phyloP scores from a whole-genome alignment of 768 basidiomycete genomes.

The Tylopilus intermedius region DNA sequence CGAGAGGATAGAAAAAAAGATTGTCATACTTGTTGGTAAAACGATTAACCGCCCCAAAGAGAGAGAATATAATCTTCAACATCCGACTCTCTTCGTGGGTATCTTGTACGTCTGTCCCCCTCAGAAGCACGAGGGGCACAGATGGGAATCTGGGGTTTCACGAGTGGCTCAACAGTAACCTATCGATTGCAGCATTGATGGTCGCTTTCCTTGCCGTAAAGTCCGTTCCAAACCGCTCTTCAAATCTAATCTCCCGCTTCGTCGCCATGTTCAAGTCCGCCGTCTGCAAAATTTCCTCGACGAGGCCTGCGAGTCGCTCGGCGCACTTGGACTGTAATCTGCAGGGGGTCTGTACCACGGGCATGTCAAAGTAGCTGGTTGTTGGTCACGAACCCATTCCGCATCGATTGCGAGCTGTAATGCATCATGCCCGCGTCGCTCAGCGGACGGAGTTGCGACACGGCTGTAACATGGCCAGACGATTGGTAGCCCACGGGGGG shows the following conservation, averaged over 20 bases:
- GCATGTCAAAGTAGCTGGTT: constrained; percentile 75
- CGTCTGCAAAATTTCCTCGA: constrained; percentile 64
- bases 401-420: constrained; percentile 56
- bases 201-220: constrained; percentile 62
- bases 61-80: background rate
- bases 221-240: constrained; percentile 77
- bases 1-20: background rate
- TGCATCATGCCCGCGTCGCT: constrained; percentile 33
- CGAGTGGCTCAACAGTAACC: constrained; percentile 52
- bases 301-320: constrained; percentile 65
- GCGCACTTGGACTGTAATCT: constrained; percentile 43
- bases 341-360: constrained; percentile 42
- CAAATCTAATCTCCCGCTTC: constrained; percentile 88
- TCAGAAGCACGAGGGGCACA: background rate
- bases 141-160: constrained; percentile 5
- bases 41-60: constrained; percentile 7
- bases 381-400: constrained; percentile 63
- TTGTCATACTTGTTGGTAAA: background rate
- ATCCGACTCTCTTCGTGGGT: too few relatives aligned
- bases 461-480: constrained; percentile 67
- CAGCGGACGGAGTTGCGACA: constrained; percentile 38
- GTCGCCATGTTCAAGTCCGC: constrained; percentile 90
- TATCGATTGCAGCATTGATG: constrained; percentile 78
- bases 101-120: constrained; percentile 5
- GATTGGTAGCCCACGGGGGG: constrained; percentile 68